These are phyloP conservation scores for Calocybe gambosa DNA, from an alignment of 1,284 basidiomycete genomes.

Conservation along the genomic window DNA sequence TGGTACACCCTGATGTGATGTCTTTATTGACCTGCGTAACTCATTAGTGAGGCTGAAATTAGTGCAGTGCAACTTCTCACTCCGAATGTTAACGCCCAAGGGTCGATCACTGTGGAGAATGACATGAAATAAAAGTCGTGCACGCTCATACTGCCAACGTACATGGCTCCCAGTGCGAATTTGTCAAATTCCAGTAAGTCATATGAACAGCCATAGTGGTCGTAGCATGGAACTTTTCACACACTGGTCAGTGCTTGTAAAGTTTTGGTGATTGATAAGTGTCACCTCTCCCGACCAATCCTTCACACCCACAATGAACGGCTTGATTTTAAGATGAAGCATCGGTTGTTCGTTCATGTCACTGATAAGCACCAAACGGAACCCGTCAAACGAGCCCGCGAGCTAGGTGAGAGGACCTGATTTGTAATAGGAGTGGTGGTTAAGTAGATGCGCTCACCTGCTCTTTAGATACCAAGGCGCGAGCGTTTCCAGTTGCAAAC, in stretches of 20 bases:
- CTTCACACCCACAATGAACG: constrained; percentile 78
- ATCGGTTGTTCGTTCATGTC: constrained; percentile 95
- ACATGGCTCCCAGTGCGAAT: constrained; percentile 99
- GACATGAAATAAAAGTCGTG: constrained; percentile 9
- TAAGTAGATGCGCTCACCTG: constrained; percentile 40
- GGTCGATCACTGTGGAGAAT: constrained; percentile 74
- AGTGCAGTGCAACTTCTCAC: constrained; percentile 34
- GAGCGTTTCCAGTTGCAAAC: constrained; percentile 46
- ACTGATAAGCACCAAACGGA: constrained; percentile 91
- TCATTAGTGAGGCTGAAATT: constrained; percentile 2
- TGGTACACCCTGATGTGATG: constrained; percentile 47
- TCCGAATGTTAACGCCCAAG: constrained; percentile 84
- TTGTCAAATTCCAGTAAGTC: constrained; percentile 95
- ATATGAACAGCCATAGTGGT: constrained; percentile 79
- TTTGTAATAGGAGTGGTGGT: background rate
- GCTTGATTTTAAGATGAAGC: constrained; percentile 82
- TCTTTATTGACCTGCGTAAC: constrained; percentile 48
- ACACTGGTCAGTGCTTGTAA: constrained; percentile 3
- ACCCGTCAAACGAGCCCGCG: constrained; percentile 81
- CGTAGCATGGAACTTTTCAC: constrained; percentile 67
- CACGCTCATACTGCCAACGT: constrained; percentile 20
- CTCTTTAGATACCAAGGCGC: constrained; percentile 74
- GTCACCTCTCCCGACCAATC: constrained; percentile 93
- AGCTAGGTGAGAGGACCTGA: constrained; percentile 44
- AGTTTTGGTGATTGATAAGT: background rate